These are phyloP conservation scores for Tricholoma furcatifolium DNA, from an alignment of 768 basidiomycete species.

Conservation along the genomic window DNA sequence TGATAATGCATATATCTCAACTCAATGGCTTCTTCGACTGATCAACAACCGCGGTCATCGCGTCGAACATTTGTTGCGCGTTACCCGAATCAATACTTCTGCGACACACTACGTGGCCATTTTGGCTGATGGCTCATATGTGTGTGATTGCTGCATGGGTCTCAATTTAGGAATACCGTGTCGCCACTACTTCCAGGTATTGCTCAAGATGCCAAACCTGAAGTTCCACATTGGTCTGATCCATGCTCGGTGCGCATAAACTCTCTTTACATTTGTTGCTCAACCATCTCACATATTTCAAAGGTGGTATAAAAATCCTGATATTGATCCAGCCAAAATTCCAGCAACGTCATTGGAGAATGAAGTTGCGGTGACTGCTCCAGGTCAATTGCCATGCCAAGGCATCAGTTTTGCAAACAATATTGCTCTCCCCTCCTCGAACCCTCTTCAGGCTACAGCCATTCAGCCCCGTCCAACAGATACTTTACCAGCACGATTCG, in stretches of 20 bases:
- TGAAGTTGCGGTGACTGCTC: neutral
- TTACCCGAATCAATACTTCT: conserved; percentile 14
- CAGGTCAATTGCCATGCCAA: neutral
- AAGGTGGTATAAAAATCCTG: conserved; percentile 21
- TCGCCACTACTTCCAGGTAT: conserved; percentile 21
- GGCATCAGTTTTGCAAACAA: neutral
- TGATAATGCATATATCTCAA: conserved; percentile 22
- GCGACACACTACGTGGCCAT: conserved; percentile 21
- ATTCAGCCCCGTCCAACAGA: conserved; percentile 12
- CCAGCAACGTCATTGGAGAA: neutral
- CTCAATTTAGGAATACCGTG: conserved; percentile 26
- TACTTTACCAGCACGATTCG: conserved; percentile 17
- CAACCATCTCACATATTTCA: neutral
- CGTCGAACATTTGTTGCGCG: conserved; percentile 17
- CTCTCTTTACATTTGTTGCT: neutral
- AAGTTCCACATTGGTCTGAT: conserved; percentile 25
- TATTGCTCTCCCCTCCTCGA: too few relatives aligned
- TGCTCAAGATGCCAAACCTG: conserved; percentile 12
- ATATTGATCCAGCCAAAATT: conserved; percentile 4
- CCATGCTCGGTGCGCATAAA: conserved; percentile 14
- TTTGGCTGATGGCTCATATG: conserved; percentile 16
- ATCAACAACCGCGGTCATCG: conserved; percentile 12
- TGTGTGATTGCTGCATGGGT: conserved; percentile 29
- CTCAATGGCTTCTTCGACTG: conserved; percentile 21
- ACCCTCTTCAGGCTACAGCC: conserved; percentile 6